phyloP scores from a whole-genome alignment of 2,329 filamentous ascomycete species.

The Ceratocystis variospora region DNA sequence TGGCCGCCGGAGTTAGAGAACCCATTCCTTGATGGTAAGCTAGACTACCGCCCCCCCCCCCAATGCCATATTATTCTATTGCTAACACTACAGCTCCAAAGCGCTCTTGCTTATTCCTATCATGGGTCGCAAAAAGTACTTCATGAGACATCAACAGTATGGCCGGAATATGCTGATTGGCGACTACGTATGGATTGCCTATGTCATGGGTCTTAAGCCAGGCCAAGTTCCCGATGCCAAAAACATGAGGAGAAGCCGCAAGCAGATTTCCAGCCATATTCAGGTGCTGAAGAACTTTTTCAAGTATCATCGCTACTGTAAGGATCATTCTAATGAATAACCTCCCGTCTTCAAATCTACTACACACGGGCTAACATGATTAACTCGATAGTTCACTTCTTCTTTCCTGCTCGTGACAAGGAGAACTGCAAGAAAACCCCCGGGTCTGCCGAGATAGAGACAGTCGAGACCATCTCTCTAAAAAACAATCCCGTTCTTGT shows the following conservation, averaged over 20 bases:
- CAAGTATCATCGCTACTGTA: slow-evolving; percentile 47
- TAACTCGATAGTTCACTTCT: slow-evolving; percentile 38
- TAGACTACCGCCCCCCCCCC: too few species aligned
- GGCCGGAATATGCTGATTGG: slow-evolving; percentile 58
- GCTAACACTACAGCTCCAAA: slow-evolving; percentile 24
- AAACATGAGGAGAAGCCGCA: slow-evolving; percentile 35
- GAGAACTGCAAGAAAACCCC: slow-evolving; percentile 34
- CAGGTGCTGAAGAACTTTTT: slow-evolving; percentile 58
- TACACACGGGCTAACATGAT: not conserved
- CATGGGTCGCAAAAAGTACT: slow-evolving; percentile 54
- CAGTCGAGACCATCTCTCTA: slow-evolving; percentile 39
- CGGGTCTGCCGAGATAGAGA: slow-evolving; percentile 20
- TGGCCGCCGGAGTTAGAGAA: slow-evolving; percentile 51
- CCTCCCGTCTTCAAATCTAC: not conserved
- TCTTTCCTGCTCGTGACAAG: slow-evolving; percentile 44
- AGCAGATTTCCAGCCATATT: slow-evolving; percentile 58
- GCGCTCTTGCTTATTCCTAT: slow-evolving; percentile 51
- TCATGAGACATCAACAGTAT: slow-evolving; percentile 47
- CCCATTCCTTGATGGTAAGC: slow-evolving; percentile 53
- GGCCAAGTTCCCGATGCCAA: slow-evolving; percentile 33
- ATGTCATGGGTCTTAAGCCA: slow-evolving; percentile 33
- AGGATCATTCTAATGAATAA: slow-evolving; percentile 25
- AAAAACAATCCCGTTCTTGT: slow-evolving; percentile 51
- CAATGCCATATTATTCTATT: not conserved
- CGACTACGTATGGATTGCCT: slow-evolving; percentile 50